A percentile compares a stretch with the other conserved stretches of the same genome.
phyloP scores from a whole-genome alignment of 2,329 filamentous ascomycete species.

The Aspergillus ochraceoroseus region DNA sequence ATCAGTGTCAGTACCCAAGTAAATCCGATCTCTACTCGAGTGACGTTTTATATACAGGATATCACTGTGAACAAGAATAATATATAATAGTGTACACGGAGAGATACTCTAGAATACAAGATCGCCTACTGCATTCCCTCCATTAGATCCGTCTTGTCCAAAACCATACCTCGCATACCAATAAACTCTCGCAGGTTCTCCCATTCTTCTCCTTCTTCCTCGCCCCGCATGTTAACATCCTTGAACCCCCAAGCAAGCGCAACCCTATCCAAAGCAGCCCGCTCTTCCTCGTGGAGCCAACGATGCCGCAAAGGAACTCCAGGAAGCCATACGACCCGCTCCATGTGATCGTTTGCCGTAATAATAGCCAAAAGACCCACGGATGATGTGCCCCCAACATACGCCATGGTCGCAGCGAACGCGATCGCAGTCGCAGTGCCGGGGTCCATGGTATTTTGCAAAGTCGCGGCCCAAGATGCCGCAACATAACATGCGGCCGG shows the following conservation, averaged over 20 bases:
- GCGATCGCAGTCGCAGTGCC: slow-evolving; percentile 69
- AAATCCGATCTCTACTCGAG: too few relatives aligned
- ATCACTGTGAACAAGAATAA: too few relatives aligned
- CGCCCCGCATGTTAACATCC: slow-evolving; percentile 70
- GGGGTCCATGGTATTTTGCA: slow-evolving; percentile 73
- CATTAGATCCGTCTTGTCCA: slow-evolving; percentile 87
- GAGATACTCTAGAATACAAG: slow-evolving; percentile 1
- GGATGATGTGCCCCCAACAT: slow-evolving; percentile 72
- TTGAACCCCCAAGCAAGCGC: slow-evolving; percentile 89
- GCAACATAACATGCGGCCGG: slow-evolving; percentile 56
- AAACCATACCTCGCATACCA: slow-evolving; percentile 75
- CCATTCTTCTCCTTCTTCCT: slow-evolving; percentile 90
- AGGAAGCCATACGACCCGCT: slow-evolving; percentile 80
- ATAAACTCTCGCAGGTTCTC: slow-evolving; percentile 78
- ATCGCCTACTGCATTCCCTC: slow-evolving; percentile 76
- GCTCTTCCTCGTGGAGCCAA: slow-evolving; percentile 86
- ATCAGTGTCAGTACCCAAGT: too few relatives aligned
- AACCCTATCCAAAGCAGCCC: slow-evolving; percentile 78
- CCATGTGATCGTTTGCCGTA: slow-evolving; percentile 92
- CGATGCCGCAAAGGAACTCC: slow-evolving; percentile 75
- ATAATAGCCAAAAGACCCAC: slow-evolving; percentile 79
- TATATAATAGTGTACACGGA: slow-evolving; percentile 2
- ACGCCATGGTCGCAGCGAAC: slow-evolving; percentile 75
- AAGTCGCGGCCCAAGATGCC: slow-evolving; percentile 60
- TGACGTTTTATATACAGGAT: too few relatives aligned